Evolutionary conservation across 1,284 basidiomycete genomes (phyloP).

Genomic region (Sporisorium scitamineum): DNA sequence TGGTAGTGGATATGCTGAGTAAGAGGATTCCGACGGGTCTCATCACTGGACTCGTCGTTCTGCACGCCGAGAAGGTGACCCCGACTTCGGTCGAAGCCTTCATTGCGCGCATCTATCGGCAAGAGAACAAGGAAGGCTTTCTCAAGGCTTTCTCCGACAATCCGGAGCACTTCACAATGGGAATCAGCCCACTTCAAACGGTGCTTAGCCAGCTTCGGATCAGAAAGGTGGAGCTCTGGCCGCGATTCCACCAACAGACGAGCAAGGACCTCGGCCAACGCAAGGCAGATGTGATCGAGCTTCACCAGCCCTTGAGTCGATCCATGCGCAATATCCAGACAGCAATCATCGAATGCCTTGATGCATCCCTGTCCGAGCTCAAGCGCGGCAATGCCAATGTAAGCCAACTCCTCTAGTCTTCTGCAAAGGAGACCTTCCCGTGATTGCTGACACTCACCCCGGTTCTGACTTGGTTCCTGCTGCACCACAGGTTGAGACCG

Average conservation of each 20-base stretch:
- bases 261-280: conserved; percentile 59
- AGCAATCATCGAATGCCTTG: conserved; percentile 95
- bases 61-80: conserved; percentile 91
- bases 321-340: conserved; percentile 91
- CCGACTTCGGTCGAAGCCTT: conserved; percentile 71
- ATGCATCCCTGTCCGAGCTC: conserved; percentile 86
- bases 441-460: background rate
- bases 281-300: conserved; percentile 89
- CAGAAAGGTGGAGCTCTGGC: conserved; percentile 88
- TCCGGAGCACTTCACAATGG: conserved; percentile 91
- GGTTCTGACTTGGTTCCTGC: background rate
- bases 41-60: conserved; percentile 90
- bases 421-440: background rate
- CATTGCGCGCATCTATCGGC: conserved; percentile 63
- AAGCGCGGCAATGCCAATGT: conserved; percentile 88
- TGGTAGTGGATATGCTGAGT: conserved; percentile 93
- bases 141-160: conserved; percentile 97
- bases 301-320: conserved; percentile 87
- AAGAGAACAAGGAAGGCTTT: conserved; percentile 77
- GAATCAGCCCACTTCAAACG: conserved; percentile 88
- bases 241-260: conserved; percentile 77
- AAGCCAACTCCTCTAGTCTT: conserved; percentile 53
- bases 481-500: conserved; percentile 82
- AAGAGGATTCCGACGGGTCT: conserved; percentile 84
- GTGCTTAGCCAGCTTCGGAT: conserved; percentile 93